A percentile compares a stretch with the other conserved stretches of the same genome.
These are phyloP conservation scores for Debaryomyces singareniensis DNA, from an alignment of 1,139 yeast genomes.

Conservation along the genomic window DNA sequence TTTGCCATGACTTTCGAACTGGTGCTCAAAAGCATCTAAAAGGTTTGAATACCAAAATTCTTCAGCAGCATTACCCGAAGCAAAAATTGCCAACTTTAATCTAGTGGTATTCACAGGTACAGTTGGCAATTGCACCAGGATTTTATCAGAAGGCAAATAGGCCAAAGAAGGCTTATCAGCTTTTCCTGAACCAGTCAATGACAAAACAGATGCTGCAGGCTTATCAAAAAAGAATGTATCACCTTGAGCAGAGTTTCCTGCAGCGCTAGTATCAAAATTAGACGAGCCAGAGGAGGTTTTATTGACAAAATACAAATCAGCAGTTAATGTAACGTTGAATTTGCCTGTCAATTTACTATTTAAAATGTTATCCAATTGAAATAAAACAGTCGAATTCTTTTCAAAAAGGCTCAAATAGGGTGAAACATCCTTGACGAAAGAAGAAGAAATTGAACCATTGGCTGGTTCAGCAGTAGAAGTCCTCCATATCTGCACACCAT, in stretches of 20 bases:
- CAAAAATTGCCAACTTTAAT: slow-evolving; percentile 52
- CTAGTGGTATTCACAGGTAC: slow-evolving; percentile 48
- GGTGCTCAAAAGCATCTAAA: slow-evolving; percentile 38
- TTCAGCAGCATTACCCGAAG: slow-evolving; percentile 73
- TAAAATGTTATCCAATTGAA: slow-evolving; percentile 64
- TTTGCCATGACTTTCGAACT: slow-evolving; percentile 28
- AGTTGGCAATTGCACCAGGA: slow-evolving; percentile 33
- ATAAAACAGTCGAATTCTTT: slow-evolving; percentile 26
- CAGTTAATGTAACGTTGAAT: slow-evolving; percentile 48
- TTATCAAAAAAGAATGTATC: slow-evolving; percentile 16
- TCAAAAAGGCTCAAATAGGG: slow-evolving; percentile 48
- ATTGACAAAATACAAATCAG: slow-evolving; percentile 42
- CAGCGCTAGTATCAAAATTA: slow-evolving; percentile 6
- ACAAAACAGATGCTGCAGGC: slow-evolving; percentile 27
- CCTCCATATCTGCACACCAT: slow-evolving; percentile 72
- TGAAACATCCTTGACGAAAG: slow-evolving; percentile 59
- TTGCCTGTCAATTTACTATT: slow-evolving; percentile 53
- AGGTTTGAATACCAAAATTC: slow-evolving; percentile 80
- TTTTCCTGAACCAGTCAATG: slow-evolving; percentile 20
- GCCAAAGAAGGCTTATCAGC: slow-evolving; percentile 32
- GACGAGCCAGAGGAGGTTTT: slow-evolving; percentile 10
- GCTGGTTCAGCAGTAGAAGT: slow-evolving; percentile 83
- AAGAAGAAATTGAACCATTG: slow-evolving; percentile 38
- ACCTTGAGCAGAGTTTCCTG: slow-evolving; percentile 3
- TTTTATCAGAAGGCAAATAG: slow-evolving; percentile 34